A percentile compares a stretch with the other conserved stretches of the same genome.
phyloP scores from a whole-genome alignment of 768 basidiomycete genomes.

The Amanita subjunquillea region DNA sequence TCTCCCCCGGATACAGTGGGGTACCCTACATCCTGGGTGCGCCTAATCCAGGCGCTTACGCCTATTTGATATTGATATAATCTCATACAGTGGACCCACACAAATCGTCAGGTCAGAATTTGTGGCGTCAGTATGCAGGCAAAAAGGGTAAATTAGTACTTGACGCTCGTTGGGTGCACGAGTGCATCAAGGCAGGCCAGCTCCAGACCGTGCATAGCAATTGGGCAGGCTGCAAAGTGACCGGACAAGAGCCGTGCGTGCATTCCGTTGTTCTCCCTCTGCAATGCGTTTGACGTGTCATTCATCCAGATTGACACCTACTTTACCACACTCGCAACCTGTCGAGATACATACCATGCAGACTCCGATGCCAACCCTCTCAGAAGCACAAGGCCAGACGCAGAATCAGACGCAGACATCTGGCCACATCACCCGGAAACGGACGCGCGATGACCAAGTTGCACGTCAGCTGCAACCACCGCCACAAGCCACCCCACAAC shows the following conservation, averaged over 20 bases:
- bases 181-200: conserved; percentile 59
- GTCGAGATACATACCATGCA: conserved; percentile 10
- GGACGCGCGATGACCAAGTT: conserved; percentile 4
- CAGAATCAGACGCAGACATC: background rate
- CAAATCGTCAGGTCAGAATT: conserved; percentile 69
- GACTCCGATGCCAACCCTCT: conserved; percentile 3
- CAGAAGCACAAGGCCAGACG: background rate
- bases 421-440: conserved; percentile 1
- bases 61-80: background rate
- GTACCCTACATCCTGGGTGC: conserved; percentile 73
- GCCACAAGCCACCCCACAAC: conserved; percentile 7
- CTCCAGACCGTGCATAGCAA: conserved; percentile 68
- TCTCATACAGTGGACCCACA: conserved; percentile 58
- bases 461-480: conserved; percentile 4
- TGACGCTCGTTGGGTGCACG: conserved; percentile 62
- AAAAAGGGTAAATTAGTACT: conserved; percentile 79
- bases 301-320: conserved; percentile 4
- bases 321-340: conserved; percentile 10
- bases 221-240: conserved; percentile 77
- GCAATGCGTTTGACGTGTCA: background rate
- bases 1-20: conserved; percentile 68
- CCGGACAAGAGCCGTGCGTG: conserved; percentile 62
- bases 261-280: background rate
- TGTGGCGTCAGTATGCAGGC: conserved; percentile 68
- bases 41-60: conserved; percentile 13